phyloP scores from a whole-genome alignment of 2,329 filamentous ascomycete genomes.

The Pseudocercospora vitis region DNA sequence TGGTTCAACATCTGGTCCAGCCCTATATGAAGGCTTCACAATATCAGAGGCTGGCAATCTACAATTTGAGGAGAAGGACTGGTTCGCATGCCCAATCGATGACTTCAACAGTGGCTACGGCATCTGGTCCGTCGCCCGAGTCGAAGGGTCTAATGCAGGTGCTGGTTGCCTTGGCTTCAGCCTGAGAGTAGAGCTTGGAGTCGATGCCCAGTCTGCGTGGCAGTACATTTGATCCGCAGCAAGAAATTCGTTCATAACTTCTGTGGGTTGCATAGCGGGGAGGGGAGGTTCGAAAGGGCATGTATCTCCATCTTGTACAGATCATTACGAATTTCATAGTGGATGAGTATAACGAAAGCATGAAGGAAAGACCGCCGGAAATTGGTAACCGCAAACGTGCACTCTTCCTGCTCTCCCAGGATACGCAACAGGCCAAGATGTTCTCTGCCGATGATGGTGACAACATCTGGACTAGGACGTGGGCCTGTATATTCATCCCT shows the following conservation, averaged over 20 bases:
- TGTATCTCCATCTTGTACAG: neutral
- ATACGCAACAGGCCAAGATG: too few relatives aligned
- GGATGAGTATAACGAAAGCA: too few relatives aligned
- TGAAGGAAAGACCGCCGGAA: too few relatives aligned
- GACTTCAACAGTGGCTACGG: constrained; percentile 1
- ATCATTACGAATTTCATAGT: neutral
- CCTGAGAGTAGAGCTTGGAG: constrained; percentile 2
- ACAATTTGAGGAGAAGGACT: constrained; percentile 18
- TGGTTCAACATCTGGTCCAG: constrained; percentile 24
- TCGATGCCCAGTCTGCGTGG: constrained; percentile 10
- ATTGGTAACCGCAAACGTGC: too few relatives aligned
- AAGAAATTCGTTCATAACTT: too few relatives aligned
- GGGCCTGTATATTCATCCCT: too few relatives aligned
- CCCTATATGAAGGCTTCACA: constrained; percentile 29
- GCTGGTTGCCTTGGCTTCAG: constrained; percentile 12
- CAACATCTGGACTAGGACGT: too few relatives aligned
- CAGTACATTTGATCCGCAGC: constrained; percentile 13
- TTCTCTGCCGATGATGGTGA: too few relatives aligned
- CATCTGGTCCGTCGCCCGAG: constrained; percentile 11
- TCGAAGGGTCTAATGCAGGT: constrained; percentile 3
- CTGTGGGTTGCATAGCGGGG: neutral
- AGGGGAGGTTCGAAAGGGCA: neutral
- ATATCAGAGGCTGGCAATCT: constrained; percentile 12
- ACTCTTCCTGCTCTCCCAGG: too few relatives aligned
- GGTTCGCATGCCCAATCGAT: constrained; percentile 13